phyloP scores from a whole-genome alignment of 352 stramenopile species.

The Globisporangium radiosum region DNA sequence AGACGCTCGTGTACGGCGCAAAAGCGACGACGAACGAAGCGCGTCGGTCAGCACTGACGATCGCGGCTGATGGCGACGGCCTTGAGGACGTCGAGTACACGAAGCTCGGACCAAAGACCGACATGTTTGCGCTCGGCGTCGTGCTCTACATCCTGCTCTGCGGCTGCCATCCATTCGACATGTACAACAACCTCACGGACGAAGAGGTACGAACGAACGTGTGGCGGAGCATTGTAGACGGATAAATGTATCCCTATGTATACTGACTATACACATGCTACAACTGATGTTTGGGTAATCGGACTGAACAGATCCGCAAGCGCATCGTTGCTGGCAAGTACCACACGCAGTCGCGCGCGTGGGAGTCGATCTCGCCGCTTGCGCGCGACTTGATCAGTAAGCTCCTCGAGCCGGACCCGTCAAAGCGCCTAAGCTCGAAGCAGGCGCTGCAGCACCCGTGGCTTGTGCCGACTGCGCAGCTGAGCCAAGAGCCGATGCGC shows the following conservation, averaged over 20 bases:
- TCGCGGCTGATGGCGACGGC: constrained; percentile 13
- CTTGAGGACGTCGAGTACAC: constrained; percentile 25
- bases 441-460: constrained; percentile 69
- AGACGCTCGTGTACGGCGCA: constrained; percentile 53
- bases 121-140: constrained; percentile 82
- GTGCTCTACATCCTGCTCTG: constrained; percentile 84
- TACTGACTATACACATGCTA: too few relatives aligned
- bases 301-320: constrained; percentile 45
- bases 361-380: constrained; percentile 56
- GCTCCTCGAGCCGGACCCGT: constrained; percentile 55
- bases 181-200: constrained; percentile 81
- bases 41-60: constrained; percentile 2
- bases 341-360: constrained; percentile 60
- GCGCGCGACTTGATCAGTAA: constrained; percentile 70
- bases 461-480: constrained; percentile 45
- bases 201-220: constrained; percentile 41
- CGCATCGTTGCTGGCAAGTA: constrained; percentile 78
- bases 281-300: too few relatives aligned
- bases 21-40: constrained; percentile 11
- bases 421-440: constrained; percentile 56
- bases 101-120: constrained; percentile 60
- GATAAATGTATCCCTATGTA: too few relatives aligned
- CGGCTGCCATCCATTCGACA: constrained; percentile 78
- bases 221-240: too few relatives aligned
- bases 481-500: constrained; percentile 50